Evolutionary conservation across 2,329 filamentous ascomycete species (phyloP).

Genomic region (Xylaria sp.): DNA sequence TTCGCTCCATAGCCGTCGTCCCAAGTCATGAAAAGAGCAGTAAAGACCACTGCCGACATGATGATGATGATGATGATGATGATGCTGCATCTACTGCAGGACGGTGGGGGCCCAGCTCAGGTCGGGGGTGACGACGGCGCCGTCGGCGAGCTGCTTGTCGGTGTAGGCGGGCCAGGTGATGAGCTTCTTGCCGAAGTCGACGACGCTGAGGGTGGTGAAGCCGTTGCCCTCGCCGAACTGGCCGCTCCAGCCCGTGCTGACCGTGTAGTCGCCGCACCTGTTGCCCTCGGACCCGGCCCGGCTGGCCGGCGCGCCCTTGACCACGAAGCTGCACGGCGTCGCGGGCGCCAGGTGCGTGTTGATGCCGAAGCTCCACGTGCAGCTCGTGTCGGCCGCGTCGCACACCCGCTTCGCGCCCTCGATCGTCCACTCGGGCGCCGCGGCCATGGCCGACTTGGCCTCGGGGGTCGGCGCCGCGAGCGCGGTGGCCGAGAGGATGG

Average conservation of each 20-base stretch:
- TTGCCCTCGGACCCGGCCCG: slow-evolving; percentile 43
- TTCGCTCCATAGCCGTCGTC: neutral
- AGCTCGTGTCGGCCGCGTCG: slow-evolving; percentile 42
- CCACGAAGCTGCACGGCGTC: slow-evolving; percentile 44
- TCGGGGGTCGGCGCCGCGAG: slow-evolving; percentile 31
- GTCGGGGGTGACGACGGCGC: slow-evolving; percentile 51
- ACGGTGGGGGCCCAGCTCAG: slow-evolving; percentile 32
- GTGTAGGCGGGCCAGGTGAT: slow-evolving; percentile 58
- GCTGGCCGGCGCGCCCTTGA: slow-evolving; percentile 38
- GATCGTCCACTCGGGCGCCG: slow-evolving; percentile 44
- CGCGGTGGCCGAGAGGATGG: slow-evolving; percentile 33
- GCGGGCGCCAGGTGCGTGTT: slow-evolving; percentile 37
- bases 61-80: too few relatives aligned
- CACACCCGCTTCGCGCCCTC: slow-evolving; percentile 42
- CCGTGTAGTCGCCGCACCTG: slow-evolving; percentile 52
- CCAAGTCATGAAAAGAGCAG: too few relatives aligned
- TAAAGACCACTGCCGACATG: neutral
- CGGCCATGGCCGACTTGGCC: slow-evolving; percentile 33
- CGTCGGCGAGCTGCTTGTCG: slow-evolving; percentile 51
- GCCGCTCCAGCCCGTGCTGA: slow-evolving; percentile 59
- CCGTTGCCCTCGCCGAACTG: slow-evolving; percentile 55
- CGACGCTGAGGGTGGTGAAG: slow-evolving; percentile 58
- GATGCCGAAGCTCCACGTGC: slow-evolving; percentile 47
- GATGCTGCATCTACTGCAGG: slow-evolving; percentile 10
- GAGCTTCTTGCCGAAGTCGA: slow-evolving; percentile 44